Conservation (phyloP, 2,329 filamentous ascomycete genomes). For the Metarhizium guizhouense region DNA sequence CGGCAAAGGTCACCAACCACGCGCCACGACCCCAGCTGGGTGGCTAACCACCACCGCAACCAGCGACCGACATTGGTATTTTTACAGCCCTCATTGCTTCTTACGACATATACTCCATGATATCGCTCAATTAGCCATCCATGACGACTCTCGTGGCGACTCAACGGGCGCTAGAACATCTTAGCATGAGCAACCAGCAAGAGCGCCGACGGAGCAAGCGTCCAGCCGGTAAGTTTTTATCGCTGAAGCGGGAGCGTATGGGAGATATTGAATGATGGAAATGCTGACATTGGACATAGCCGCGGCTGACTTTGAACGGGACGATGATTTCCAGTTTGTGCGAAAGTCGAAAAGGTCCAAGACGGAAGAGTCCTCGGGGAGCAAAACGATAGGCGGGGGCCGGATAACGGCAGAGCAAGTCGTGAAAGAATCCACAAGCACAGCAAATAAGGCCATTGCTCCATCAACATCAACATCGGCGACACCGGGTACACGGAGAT, state of each 20-base stretch:
- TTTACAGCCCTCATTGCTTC: not conserved
- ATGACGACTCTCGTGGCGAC: slow-evolving; percentile 62
- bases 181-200: slow-evolving; percentile 61
- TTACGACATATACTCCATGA: slow-evolving; percentile 1
- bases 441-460: slow-evolving; percentile 5
- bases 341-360: slow-evolving; percentile 59
- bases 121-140: slow-evolving; percentile 37
- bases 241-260: not conserved
- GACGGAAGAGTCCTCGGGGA: slow-evolving; percentile 30
- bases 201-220: slow-evolving; percentile 56
- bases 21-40: slow-evolving; percentile 9
- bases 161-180: slow-evolving; percentile 54
- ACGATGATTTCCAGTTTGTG: slow-evolving; percentile 70
- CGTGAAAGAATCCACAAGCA: not conserved
- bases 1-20: not conserved
- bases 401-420: not conserved
- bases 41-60: not conserved
- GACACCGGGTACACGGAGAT: slow-evolving; percentile 18
- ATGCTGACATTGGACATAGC: slow-evolving; percentile 19
- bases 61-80: not conserved
- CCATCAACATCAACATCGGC: slow-evolving; percentile 9
- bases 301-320: slow-evolving; percentile 52
- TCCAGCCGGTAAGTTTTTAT: slow-evolving; percentile 44
- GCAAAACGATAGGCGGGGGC: not conserved
- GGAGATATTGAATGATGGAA: not conserved